Evolutionary conservation across 768 basidiomycete genomes (phyloP), one percentile per base, ranked within the genome.

Genomic region (Neoboletus subvelutipes): DNA sequence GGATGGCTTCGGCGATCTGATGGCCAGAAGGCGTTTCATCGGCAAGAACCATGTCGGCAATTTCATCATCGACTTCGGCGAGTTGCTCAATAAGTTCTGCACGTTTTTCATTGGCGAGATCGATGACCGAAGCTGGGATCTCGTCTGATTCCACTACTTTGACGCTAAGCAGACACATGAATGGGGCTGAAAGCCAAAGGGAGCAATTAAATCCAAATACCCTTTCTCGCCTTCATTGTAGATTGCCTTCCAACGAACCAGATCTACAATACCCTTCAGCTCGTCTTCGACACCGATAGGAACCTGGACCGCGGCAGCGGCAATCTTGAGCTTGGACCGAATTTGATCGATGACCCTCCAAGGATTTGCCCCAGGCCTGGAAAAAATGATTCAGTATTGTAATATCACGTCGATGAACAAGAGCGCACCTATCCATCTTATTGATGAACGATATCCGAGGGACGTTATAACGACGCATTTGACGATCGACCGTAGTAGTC

Each of bases 401-500:
- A 5, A 42, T 20, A 31, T 34, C 7, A 2, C 22, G 4, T 15
- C 45, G 17, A 42, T 28, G 18, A 5, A 28, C 8, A 0, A 64
- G 15, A 4, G 12, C 13, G 31, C 49, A 91, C 91, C 93, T 83
- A 67, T 98, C 96, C 96, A 98, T 98, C 76, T 98, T 98, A 76
- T 98, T 98, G 67, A 98, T 85, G 73, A 97, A 98, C 0, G 94
- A 97, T 57, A 99, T 83, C 43, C 97, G 83, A 55, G 97, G 97
- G 56, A 99, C 92, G 66, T 88, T 88, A 71, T 99, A 99, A 36
- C 97, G 85, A 59, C 92, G 83, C 97, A 99, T 99, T 79, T 99
- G 97, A 57, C 97, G 82, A 76, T 99, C 97, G 37, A 99, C 97
- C 13, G 97, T 99, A 22, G 94, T 98, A 2, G 97, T 99, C 83